Evolutionary conservation across 2,329 filamentous ascomycete genomes (phyloP).

Genomic region (Penicillium sp.): DNA sequence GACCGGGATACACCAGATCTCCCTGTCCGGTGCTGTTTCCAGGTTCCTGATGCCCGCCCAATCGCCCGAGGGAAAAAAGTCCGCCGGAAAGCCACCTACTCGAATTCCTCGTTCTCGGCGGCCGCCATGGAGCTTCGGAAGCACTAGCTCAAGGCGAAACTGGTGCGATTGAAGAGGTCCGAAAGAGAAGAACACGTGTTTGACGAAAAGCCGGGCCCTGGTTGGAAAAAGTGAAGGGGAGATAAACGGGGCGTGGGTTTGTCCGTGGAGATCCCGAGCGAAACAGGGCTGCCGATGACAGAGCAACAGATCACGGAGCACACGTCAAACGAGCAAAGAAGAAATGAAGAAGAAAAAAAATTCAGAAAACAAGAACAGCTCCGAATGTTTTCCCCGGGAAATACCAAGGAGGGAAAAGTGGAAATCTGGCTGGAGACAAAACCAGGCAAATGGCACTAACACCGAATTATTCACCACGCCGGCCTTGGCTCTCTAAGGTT

Average conservation of each 20-base stretch:
- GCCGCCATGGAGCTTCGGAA: slow-evolving; percentile 43
- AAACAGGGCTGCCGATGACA: neutral
- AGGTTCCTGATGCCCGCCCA: neutral
- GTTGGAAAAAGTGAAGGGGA: slow-evolving; percentile 7
- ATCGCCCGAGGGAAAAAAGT: slow-evolving; percentile 10
- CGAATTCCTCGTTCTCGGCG: slow-evolving; percentile 45
- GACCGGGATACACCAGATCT: neutral
- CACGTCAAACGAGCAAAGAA: neutral
- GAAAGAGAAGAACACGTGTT: slow-evolving; percentile 6
- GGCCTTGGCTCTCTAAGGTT: neutral
- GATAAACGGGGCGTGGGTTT: slow-evolving; percentile 8
- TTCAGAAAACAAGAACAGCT: neutral
- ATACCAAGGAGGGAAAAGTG: neutral
- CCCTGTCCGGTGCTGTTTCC: neutral
- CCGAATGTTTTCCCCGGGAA: neutral
- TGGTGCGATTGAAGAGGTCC: slow-evolving; percentile 24
- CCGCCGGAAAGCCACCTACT: slow-evolving; percentile 36
- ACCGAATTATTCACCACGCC: slow-evolving; percentile 6
- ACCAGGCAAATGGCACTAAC: slow-evolving; percentile 4
- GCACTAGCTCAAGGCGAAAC: slow-evolving; percentile 35
- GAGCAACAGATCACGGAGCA: neutral
- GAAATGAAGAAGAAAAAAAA: neutral
- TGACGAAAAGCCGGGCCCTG: neutral
- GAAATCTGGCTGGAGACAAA: neutral
- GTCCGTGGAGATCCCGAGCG: slow-evolving; percentile 6